Evolutionary conservation across 1,284 basidiomycete species (phyloP), one percentile per base, ranked within the genome.

Genomic region (Cystobasidium sp.): DNA sequence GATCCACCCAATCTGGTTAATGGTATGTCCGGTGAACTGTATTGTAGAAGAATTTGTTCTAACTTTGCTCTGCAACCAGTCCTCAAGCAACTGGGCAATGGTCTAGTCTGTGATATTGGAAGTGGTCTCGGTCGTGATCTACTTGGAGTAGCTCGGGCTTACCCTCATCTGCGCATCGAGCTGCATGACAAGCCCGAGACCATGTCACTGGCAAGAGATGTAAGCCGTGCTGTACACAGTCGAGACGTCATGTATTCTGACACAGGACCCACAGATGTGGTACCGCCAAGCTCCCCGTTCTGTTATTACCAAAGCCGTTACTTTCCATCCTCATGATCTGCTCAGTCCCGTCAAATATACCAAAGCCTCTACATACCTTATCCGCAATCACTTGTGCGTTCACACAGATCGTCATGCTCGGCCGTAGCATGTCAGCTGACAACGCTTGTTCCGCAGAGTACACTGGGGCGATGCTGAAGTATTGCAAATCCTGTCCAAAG

Each of bases 1-100:
- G 70, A 73, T 58, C 70, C 70, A 22, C 70, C 70, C 6, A 73
- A 73, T 41, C 44, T 73, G 7, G 55, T 73, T 52, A 73, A 73
- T 46, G 70, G 70, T 73, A 24, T 7, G 63, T 53, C 1, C 22
- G 2, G 7, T 49, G 24, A 22, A 14, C 9, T 52, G 9, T 0
- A 14, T 22, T 24, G 10, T 6, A 39, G 61, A 1, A 24, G n/a
- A 22, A 6, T 10, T 12, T 31, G 12, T 46, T 47, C 49, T 63
- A 43, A 63, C 20, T 18, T 4, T 41, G 8, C 24, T 55, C 20
- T 24, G 4, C 6, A 20, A 7, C 22, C 43, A 73, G 70, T 73
- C 9, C 47, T 73, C 9, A 41, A 47, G 18, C 62, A 62, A 44
- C 63, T 73, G 8, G 70, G 70, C 2, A 73, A 73, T 51, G 70